Percentiles rank a stretch among this genome's conserved stretches.
These are phyloP conservation scores for Plasmodium gonderi DNA, from an alignment of 169 alveolate species.

Conservation along the genomic window DNA sequence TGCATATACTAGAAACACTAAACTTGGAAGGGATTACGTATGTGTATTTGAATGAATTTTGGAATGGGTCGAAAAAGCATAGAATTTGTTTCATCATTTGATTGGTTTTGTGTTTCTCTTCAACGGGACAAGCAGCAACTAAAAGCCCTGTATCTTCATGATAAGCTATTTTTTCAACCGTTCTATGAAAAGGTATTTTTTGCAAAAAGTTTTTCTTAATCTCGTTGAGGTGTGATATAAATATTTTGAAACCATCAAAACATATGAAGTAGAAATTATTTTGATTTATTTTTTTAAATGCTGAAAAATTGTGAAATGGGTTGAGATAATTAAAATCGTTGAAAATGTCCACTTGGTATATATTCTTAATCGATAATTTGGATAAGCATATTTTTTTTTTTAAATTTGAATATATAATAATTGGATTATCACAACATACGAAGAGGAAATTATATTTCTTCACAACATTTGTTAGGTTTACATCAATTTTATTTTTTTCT, in stretches of 20 bases:
- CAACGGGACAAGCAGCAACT: constrained; percentile 53
- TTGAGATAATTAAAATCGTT: constrained; percentile 66
- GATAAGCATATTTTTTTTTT: constrained; percentile 51
- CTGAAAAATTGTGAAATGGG: constrained; percentile 54
- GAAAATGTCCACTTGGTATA: constrained; percentile 48
- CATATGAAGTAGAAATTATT: constrained; percentile 54
- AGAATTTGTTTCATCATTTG: constrained; percentile 59
- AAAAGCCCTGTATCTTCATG: constrained; percentile 56
- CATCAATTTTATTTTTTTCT: constrained; percentile 47
- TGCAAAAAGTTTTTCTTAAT: constrained; percentile 30
- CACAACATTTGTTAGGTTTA: constrained; percentile 10
- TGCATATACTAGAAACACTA: constrained; percentile 45
- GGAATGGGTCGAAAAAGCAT: constrained; percentile 65
- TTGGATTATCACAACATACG: constrained; percentile 58
- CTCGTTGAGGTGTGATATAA: constrained; percentile 53
- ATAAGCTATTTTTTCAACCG: constrained; percentile 68
- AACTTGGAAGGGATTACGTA: constrained; percentile 65
- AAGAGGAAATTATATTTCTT: constrained; percentile 52
- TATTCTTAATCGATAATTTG: constrained; percentile 57
- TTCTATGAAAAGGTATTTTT: constrained; percentile 71
- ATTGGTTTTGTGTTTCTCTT: constrained; percentile 67
- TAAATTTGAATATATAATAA: constrained; percentile 41
- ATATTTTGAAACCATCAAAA: constrained; percentile 39
- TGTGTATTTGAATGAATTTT: constrained; percentile 36
- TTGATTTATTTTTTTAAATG: constrained; percentile 61